Conservation (phyloP, 2,329 filamentous ascomycete genomes). For the Acephala macrosclerotiorum region DNA sequence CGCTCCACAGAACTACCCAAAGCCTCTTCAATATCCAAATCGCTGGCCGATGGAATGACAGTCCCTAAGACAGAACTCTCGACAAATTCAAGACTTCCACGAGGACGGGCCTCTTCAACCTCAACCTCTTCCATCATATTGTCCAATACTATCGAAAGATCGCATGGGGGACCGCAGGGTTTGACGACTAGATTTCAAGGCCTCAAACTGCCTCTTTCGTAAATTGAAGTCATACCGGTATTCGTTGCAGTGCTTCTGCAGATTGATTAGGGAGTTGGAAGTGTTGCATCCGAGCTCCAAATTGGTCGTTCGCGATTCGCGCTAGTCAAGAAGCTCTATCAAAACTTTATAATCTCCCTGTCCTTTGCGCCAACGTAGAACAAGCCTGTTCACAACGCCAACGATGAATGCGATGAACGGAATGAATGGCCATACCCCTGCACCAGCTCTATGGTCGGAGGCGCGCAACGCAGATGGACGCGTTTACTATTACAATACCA, state of each 20-base stretch:
- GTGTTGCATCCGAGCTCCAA: neutral
- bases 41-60: constrained; percentile 63
- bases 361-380: neutral
- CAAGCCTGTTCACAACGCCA: constrained; percentile 15
- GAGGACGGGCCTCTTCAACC: constrained; percentile 43
- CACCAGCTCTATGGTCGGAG: constrained; percentile 76
- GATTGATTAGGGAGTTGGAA: neutral
- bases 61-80: constrained; percentile 67
- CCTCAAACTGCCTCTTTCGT: neutral
- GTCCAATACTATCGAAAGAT: neutral
- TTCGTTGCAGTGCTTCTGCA: neutral
- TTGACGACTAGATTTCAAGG: neutral
- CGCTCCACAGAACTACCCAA: constrained; percentile 53
- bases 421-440: constrained; percentile 41
- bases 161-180: neutral
- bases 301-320: neutral
- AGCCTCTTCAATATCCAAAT: constrained; percentile 60
- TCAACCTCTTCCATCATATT: constrained; percentile 43
- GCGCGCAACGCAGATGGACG: constrained; percentile 82
- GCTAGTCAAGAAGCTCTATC: neutral
- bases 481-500: constrained; percentile 88
- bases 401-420: constrained; percentile 42
- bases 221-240: neutral
- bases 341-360: constrained; percentile 11
- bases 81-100: constrained; percentile 55